These are phyloP conservation scores for Calonectria hongkongensis DNA, from an alignment of 2,329 filamentous ascomycete genomes.

Conservation along the genomic window DNA sequence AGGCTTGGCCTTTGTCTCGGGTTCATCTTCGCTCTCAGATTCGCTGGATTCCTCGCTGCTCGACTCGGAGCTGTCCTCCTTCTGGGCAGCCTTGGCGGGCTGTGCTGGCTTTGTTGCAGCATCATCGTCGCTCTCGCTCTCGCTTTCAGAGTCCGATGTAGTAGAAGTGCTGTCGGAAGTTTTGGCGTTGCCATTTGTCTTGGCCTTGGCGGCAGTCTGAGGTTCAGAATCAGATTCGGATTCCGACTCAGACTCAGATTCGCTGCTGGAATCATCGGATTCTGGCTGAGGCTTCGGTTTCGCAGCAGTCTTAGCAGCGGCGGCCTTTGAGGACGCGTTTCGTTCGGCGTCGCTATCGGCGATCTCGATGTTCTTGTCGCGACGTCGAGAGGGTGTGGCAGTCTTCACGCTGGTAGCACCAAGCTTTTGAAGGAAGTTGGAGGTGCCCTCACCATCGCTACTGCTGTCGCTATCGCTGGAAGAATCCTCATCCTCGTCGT, in stretches of 20 bases:
- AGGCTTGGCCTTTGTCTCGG: slow-evolving; percentile 44
- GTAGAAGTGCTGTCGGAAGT: slow-evolving; percentile 48
- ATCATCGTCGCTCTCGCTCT: slow-evolving; percentile 57
- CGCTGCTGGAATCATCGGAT: slow-evolving; percentile 48
- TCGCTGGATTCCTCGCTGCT: slow-evolving; percentile 54
- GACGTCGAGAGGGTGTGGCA: slow-evolving; percentile 48
- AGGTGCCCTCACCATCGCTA: slow-evolving; percentile 55
- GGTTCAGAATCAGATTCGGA: slow-evolving; percentile 57
- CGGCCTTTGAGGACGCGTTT: slow-evolving; percentile 53
- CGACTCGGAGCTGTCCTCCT: slow-evolving; percentile 48
- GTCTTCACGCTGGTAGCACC: slow-evolving; percentile 44
- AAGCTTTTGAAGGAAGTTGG: slow-evolving; percentile 60
- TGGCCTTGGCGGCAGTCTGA: slow-evolving; percentile 45
- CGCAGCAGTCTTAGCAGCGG: slow-evolving; percentile 42
- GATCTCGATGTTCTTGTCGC: slow-evolving; percentile 62
- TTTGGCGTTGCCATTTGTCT: slow-evolving; percentile 50
- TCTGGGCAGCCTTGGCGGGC: slow-evolving; percentile 41
- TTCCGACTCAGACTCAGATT: slow-evolving; percentile 58
- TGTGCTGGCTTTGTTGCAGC: slow-evolving; percentile 35
- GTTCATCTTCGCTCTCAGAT: slow-evolving; percentile 52
- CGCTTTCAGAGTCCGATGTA: slow-evolving; percentile 55
- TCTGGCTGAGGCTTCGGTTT: slow-evolving; percentile 46
- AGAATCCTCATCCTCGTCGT: slow-evolving; percentile 55
- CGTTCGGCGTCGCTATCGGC: slow-evolving; percentile 66
- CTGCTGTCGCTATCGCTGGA: slow-evolving; percentile 60